Evolutionary conservation across 345 rosid genomes (phyloP).

Genomic region (Citrus cavaleriei): DNA sequence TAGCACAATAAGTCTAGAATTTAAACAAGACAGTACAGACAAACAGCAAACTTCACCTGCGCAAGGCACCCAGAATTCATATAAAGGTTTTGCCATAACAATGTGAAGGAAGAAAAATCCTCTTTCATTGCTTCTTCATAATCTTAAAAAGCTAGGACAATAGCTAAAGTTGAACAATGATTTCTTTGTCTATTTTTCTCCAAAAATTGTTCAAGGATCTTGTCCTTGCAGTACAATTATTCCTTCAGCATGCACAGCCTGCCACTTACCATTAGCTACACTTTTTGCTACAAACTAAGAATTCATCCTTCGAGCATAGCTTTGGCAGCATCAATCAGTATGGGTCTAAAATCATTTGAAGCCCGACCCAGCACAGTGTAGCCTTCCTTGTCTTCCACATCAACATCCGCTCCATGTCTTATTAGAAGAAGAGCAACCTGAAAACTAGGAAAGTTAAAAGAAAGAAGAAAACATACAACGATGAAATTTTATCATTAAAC

Average conservation of each 20-base stretch:
- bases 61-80: neutral
- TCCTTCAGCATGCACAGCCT: neutral
- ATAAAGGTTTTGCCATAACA: neutral
- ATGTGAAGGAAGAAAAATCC: neutral
- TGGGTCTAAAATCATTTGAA: slow-evolving; percentile 51
- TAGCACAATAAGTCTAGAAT: neutral
- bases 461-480: neutral
- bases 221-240: neutral
- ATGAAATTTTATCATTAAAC: neutral
- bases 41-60: neutral
- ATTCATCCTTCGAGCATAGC: slow-evolving; percentile 76
- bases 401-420: slow-evolving; percentile 91
- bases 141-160: neutral
- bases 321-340: slow-evolving; percentile 66
- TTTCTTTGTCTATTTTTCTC: neutral
- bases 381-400: slow-evolving; percentile 88
- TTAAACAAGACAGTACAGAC: neutral
- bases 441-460: slow-evolving; percentile 2
- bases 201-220: neutral
- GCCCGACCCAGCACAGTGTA: slow-evolving; percentile 96
- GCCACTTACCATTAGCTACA: slow-evolving; percentile 3
- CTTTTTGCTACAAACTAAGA: neutral
- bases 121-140: neutral
- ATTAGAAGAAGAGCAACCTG: slow-evolving; percentile 79
- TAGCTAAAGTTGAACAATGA: neutral